Evolutionary conservation across 345 rosid species (phyloP), one percentile per base, ranked within the genome.

Genomic region (Hibiscus tridactylites): DNA sequence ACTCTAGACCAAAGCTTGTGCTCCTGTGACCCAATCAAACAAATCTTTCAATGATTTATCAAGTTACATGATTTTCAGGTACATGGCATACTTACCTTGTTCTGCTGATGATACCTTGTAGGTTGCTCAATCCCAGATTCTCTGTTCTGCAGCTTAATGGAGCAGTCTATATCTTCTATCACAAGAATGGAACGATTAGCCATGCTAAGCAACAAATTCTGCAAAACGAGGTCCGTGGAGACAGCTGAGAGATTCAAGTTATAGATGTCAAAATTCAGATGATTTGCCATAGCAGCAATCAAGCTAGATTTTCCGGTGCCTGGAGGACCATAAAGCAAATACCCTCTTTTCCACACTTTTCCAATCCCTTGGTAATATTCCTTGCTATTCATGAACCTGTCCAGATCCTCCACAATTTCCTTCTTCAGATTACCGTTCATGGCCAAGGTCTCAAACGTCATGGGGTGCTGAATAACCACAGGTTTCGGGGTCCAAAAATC

Each of bases 261-360:
- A 58, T 71, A 71, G 52, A 71, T 71, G 17, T 71, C 74, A 59
- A 61, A 75, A 21, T 70, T 62, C 0, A 75, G 74, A 31, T 70
- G 35, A 67, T 79, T 82, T 24, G 85, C 81, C 79, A 79, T 79
- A 15, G 85, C 83, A n/a, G 85, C 85, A 3, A 82, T 79, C 77
- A 82, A 54, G 76, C 85, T 82, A 42, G 85, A 79, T 46, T 82
- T 79, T 31, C 85, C 83, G 1, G 85, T 79, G 33, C 85, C 83
- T 1, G 83, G 81, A 35, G 85, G 83, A 29, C 83, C 85, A 68
- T 79, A 68, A 31, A 81, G 52, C 57, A 81, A 69, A 26, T 81
- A 81, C 35, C 83, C 83, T 37, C 81, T 56, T 57, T 80, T 81
- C 83, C 83, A 77, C 0, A 68, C 74, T 68, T 74, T 72, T 3